Conservation (phyloP, 306 rosid genomes). For the Quercus cerris region DNA sequence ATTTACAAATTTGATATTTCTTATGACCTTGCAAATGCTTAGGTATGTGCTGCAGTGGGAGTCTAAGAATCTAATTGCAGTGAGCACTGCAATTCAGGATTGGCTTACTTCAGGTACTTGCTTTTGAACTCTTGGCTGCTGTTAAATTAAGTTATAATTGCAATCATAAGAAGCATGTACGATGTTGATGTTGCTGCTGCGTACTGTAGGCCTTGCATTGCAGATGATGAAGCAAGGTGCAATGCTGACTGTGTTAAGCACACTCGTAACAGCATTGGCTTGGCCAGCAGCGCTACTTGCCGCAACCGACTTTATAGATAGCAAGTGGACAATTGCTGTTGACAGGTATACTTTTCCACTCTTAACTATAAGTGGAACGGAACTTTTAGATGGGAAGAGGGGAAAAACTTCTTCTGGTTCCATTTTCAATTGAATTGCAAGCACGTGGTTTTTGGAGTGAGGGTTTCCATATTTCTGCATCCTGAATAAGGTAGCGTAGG, state of each 20-base stretch:
- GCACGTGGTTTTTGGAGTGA: no score
- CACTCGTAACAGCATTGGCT: constrained; percentile 58
- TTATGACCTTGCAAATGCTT: constrained; percentile 24
- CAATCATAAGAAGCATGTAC: constrained; percentile 4
- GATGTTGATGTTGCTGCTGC: constrained; percentile 12
- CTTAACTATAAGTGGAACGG: background rate
- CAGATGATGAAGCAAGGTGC: constrained; percentile 63
- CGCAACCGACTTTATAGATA: constrained; percentile 62
- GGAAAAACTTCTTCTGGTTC: background rate
- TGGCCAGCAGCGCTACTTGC: constrained; percentile 63
- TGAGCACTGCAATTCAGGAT: constrained; percentile 62
- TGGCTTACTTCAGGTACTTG: constrained; percentile 60
- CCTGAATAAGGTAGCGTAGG: background rate
- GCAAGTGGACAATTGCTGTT: constrained; percentile 62
- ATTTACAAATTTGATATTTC: constrained; percentile 18
- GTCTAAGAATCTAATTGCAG: constrained; percentile 52
- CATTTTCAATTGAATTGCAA: background rate
- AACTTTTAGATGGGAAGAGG: background rate
- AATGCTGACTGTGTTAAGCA: constrained; percentile 56
- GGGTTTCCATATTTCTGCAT: no score
- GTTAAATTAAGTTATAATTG: background rate
- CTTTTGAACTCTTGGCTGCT: constrained; percentile 17
- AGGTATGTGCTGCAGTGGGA: constrained; percentile 62
- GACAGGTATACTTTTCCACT: constrained; percentile 45
- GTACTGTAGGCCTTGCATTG: constrained; percentile 32